Conservation (phyloP, 1,139 yeast genomes). For the Candida tetrigidarum region DNA sequence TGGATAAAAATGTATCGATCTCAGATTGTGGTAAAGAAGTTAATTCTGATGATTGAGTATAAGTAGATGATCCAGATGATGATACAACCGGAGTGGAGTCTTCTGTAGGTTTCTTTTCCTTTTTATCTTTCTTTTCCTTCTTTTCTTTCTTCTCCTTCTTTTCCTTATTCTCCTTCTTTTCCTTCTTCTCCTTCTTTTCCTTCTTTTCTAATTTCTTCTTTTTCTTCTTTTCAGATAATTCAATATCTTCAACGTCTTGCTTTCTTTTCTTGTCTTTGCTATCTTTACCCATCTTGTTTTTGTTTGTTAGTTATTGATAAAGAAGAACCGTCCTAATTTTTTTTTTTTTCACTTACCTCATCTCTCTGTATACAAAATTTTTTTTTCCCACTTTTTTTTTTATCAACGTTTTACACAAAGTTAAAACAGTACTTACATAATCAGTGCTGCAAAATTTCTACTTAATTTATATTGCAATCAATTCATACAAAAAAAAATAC, state of each 20-base stretch:
- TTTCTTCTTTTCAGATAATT: constrained; percentile 27
- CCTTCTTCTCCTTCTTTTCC: constrained; percentile 51
- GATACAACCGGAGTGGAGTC: constrained; percentile 32
- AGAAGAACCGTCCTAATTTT: neutral
- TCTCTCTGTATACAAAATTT: neutral
- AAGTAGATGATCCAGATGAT: constrained; percentile 20
- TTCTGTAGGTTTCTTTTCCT: constrained; percentile 49
- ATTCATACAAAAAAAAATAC: neutral
- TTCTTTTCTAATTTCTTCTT: constrained; percentile 38
- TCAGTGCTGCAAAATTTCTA: neutral
- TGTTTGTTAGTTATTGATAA: neutral
- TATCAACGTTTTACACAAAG: neutral
- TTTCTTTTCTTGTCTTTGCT: constrained; percentile 51
- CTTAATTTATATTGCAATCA: neutral
- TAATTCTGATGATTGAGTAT: constrained; percentile 34
- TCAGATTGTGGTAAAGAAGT: constrained; percentile 51
- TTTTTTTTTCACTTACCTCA: constrained; percentile 3
- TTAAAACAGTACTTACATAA: neutral
- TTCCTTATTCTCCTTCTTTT: constrained; percentile 42
- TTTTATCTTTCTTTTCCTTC: constrained; percentile 45
- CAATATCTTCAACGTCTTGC: constrained; percentile 31
- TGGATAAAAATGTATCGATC: constrained; percentile 62
- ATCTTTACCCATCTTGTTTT: constrained; percentile 33
- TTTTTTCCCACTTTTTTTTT: neutral
- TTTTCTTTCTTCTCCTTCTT: constrained; percentile 47